Percentiles rank a stretch among this genome's conserved stretches.
Evolutionary conservation across 1,139 yeast species (phyloP).

Genomic region (Hanseniaspora gamundiae): DNA sequence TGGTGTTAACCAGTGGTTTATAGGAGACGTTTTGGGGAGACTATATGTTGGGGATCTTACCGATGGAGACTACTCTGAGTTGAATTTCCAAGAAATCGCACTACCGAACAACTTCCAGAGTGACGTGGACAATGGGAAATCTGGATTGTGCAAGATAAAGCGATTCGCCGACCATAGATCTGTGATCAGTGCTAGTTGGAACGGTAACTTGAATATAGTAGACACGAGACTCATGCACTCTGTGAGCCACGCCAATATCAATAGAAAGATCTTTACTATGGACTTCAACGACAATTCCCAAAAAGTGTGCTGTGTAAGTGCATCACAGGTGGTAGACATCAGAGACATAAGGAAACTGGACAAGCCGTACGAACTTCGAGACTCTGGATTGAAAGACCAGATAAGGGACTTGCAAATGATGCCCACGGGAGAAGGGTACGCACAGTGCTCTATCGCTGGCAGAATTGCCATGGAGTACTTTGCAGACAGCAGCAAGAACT

Average conservation of each 20-base stretch:
- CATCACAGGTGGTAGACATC: conserved; percentile 38
- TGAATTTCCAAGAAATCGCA: background rate
- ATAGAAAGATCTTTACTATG: conserved; percentile 48
- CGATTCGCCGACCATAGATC: background rate
- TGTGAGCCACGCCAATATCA: background rate
- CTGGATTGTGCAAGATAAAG: background rate
- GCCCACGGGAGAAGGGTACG: conserved; percentile 55
- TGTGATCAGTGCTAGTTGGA: background rate
- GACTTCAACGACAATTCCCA: conserved; percentile 39
- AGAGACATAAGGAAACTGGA: conserved; percentile 42
- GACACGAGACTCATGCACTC: background rate
- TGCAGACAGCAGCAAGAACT: conserved; percentile 43
- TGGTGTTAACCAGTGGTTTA: background rate
- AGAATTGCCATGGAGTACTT: conserved; percentile 72
- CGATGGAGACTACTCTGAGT: background rate
- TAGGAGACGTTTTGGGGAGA: background rate
- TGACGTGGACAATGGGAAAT: no score
- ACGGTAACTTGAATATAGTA: background rate
- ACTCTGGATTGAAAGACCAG: conserved; percentile 65
- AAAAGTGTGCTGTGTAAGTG: conserved; percentile 42
- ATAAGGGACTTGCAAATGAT: conserved; percentile 48
- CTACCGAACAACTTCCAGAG: no score
- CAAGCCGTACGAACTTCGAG: conserved; percentile 41
- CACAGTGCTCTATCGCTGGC: conserved; percentile 77
- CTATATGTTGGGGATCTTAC: background rate